Conservation (phyloP, 768 basidiomycete genomes). For the Trametes meyenii region DNA sequence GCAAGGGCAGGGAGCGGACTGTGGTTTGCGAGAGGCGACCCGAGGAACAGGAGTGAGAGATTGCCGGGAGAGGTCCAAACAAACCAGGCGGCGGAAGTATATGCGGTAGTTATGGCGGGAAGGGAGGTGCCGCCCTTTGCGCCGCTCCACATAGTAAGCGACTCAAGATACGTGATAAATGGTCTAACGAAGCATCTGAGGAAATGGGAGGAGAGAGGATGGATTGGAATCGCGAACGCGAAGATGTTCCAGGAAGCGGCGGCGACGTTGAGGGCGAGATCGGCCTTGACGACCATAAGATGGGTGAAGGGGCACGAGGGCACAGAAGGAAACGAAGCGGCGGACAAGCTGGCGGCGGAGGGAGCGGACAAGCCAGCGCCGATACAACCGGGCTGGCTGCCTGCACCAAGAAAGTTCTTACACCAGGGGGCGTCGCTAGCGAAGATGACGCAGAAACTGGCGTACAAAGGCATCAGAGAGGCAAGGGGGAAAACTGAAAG, state of each 20-base stretch:
- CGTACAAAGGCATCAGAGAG: not conserved
- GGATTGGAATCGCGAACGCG: too few relatives aligned
- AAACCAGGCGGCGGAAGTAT: constrained; percentile 19
- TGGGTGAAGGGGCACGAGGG: not conserved
- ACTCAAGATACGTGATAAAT: constrained; percentile 15
- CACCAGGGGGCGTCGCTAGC: not conserved
- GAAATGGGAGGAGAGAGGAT: constrained; percentile 11
- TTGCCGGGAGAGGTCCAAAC: not conserved
- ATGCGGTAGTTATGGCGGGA: constrained; percentile 14
- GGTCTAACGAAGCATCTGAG: constrained; percentile 26
- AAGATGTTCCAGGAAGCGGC: too few relatives aligned
- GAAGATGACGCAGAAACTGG: not conserved
- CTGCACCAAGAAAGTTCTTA: not conserved
- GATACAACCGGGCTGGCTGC: not conserved
- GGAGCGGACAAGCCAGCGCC: not conserved
- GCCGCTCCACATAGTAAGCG: constrained; percentile 20
- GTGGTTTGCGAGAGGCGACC: not conserved
- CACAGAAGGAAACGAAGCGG: not conserved
- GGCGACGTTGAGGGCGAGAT: too few relatives aligned
- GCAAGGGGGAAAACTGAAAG: not conserved
- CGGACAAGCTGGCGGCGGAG: not conserved
- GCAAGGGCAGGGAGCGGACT: not conserved
- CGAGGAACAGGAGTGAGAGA: not conserved
- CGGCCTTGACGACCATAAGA: not conserved
- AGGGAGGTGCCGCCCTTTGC: not conserved